Evolutionary conservation across 192 early-diverging fungal species (phyloP).

Genomic region (Coemansia sp.): DNA sequence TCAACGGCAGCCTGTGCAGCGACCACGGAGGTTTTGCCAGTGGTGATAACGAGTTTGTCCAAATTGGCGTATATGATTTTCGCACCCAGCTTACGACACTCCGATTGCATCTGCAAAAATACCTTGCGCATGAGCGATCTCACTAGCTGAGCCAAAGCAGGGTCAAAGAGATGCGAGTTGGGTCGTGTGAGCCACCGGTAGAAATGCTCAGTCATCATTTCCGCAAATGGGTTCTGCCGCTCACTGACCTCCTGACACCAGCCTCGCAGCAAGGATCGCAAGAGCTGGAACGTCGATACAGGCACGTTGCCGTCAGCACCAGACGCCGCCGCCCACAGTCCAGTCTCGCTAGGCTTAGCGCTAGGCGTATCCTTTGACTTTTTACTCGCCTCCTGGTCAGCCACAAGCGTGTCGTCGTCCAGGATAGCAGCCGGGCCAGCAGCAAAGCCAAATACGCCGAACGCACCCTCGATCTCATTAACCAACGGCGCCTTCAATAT

Average conservation of each 20-base stretch:
- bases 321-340: conserved; percentile 3
- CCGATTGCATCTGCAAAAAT: conserved; percentile 81
- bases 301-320: conserved; percentile 41
- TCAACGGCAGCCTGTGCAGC: conserved; percentile 75
- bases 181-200: conserved; percentile 88
- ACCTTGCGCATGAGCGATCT: conserved; percentile 90
- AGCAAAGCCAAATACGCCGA: conserved; percentile 52
- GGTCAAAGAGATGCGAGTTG: conserved; percentile 81
- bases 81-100: conserved; percentile 79
- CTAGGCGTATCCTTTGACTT: no score
- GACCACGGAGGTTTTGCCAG: conserved; percentile 74
- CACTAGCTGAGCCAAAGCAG: conserved; percentile 75
- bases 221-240: conserved; percentile 68
- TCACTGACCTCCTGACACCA: conserved; percentile 78
- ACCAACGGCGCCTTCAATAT: conserved; percentile 76
- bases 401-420: conserved; percentile 6
- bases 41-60: conserved; percentile 81
- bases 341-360: background rate
- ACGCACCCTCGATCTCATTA: conserved; percentile 76
- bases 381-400: no score
- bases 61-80: conserved; percentile 79
- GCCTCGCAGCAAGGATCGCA: conserved; percentile 76
- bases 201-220: conserved; percentile 81
- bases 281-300: conserved; percentile 65
- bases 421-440: conserved; percentile 13